phyloP scores from a whole-genome alignment of 352 stramenopile genomes.

The Globisporangium uncinulatum region DNA sequence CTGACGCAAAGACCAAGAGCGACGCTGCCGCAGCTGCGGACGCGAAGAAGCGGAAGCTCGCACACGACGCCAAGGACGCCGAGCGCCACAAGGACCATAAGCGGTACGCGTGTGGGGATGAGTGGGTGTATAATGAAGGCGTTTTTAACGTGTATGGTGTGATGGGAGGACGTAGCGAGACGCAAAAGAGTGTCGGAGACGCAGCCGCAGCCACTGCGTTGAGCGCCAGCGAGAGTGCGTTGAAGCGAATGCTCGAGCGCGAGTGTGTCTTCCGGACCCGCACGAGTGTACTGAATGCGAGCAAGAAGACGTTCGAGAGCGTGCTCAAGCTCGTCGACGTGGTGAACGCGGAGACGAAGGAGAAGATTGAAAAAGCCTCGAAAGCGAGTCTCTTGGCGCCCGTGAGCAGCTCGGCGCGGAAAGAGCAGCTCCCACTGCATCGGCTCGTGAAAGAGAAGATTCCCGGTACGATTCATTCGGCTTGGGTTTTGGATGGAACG shows the following conservation, averaged over 20 bases:
- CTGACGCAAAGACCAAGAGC: constrained; percentile 9
- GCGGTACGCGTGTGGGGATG: constrained; percentile 2
- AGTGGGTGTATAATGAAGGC: not conserved
- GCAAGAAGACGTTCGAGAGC: constrained; percentile 80
- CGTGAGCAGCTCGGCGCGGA: constrained; percentile 25
- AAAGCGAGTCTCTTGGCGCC: constrained; percentile 56
- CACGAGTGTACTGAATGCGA: constrained; percentile 69
- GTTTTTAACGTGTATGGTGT: too few relatives aligned
- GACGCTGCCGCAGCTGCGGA: constrained; percentile 12
- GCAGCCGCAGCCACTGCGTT: not conserved
- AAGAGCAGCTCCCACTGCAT: constrained; percentile 63
- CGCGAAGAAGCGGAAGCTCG: constrained; percentile 43
- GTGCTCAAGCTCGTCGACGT: constrained; percentile 75
- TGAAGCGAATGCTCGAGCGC: constrained; percentile 65
- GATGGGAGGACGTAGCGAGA: constrained; percentile 10
- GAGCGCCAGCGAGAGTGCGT: constrained; percentile 23
- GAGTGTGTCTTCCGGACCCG: constrained; percentile 61
- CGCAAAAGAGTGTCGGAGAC: constrained; percentile 24
- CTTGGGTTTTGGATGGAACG: not conserved
- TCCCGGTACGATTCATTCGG: constrained; percentile 23
- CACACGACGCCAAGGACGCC: constrained; percentile 18
- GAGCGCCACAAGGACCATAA: constrained; percentile 43
- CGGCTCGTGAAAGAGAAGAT: constrained; percentile 76
- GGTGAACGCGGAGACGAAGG: constrained; percentile 80
- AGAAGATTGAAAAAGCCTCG: constrained; percentile 83